Conservation (phyloP, 2,329 filamentous ascomycete species). For the Ophiostoma montium region DNA sequence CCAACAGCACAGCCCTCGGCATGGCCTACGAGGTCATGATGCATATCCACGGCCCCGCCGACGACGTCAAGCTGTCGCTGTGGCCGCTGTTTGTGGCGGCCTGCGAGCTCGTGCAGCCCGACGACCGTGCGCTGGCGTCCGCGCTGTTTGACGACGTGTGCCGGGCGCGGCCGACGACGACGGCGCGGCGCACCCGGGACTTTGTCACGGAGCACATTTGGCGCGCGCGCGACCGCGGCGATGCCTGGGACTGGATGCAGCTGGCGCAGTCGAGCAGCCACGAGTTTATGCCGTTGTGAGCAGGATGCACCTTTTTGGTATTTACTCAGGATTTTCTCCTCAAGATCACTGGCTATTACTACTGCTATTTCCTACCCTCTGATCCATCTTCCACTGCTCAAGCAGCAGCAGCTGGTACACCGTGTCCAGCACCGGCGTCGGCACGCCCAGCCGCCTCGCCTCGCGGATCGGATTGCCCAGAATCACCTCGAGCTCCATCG, state of each 20-base stretch:
- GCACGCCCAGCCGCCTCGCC: conserved; percentile 45
- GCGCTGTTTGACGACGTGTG: conserved; percentile 8
- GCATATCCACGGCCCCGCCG: conserved; percentile 10
- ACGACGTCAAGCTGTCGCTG: conserved; percentile 11
- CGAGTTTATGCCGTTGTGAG: conserved; percentile 8
- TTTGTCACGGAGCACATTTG: conserved; percentile 11
- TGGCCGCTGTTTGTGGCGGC: conserved; percentile 12
- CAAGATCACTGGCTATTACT: too few species aligned
- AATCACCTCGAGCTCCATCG: conserved; percentile 59
- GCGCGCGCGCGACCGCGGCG: conserved; percentile 11
- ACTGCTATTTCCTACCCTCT: too few species aligned
- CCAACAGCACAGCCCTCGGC: conserved; percentile 6
- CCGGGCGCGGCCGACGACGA: conserved; percentile 8
- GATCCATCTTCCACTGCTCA: conserved; percentile 11
- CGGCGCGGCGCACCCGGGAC: conserved; percentile 6
- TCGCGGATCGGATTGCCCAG: conserved; percentile 56
- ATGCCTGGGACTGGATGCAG: conserved; percentile 12
- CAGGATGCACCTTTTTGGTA: background rate
- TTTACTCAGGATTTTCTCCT: background rate
- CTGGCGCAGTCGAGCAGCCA: conserved; percentile 3
- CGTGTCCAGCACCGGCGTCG: conserved; percentile 52
- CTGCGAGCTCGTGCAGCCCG: conserved; percentile 11
- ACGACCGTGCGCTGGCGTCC: conserved; percentile 9
- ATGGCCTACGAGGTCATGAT: conserved; percentile 13
- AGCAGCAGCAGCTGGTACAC: conserved; percentile 46